These are phyloP conservation scores for Paramyrothecium roridum DNA, from an alignment of 2,329 filamentous ascomycete species.

Conservation along the genomic window DNA sequence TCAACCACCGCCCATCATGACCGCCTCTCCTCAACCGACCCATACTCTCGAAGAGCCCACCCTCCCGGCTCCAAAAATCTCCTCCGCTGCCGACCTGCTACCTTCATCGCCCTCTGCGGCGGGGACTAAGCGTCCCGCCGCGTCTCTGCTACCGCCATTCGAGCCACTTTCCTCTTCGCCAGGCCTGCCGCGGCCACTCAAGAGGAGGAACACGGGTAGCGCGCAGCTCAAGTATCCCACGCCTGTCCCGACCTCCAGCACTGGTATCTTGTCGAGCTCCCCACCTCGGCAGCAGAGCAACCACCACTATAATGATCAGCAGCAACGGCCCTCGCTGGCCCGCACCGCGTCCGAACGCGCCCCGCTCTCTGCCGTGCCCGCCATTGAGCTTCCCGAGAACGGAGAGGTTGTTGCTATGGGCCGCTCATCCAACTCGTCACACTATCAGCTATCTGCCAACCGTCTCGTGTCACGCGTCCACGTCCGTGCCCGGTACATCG, in stretches of 20 bases:
- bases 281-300: slow-evolving; percentile 50
- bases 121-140: slow-evolving; percentile 58
- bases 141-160: slow-evolving; percentile 73
- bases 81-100: slow-evolving; percentile 5
- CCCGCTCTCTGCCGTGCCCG: slow-evolving; percentile 80
- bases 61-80: slow-evolving; percentile 22
- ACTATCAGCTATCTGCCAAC: slow-evolving; percentile 90
- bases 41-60: slow-evolving; percentile 26
- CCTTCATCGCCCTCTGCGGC: slow-evolving; percentile 22
- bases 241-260: slow-evolving; percentile 89
- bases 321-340: slow-evolving; percentile 43
- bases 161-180: slow-evolving; percentile 79
- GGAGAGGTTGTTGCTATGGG: slow-evolving; percentile 85
- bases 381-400: slow-evolving; percentile 74
- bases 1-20: slow-evolving; percentile 25
- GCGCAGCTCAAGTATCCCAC: slow-evolving; percentile 78
- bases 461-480: slow-evolving; percentile 91
- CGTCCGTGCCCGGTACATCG: slow-evolving; percentile 80
- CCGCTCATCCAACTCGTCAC: slow-evolving; percentile 89
- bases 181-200: slow-evolving; percentile 63
- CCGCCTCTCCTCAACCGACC: slow-evolving; percentile 35
- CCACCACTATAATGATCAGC: slow-evolving; percentile 7
- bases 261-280: slow-evolving; percentile 84
- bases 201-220: slow-evolving; percentile 58
- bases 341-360: slow-evolving; percentile 72